Percentiles rank a stretch among this genome's conserved stretches.
Evolutionary conservation across 345 rosid species (phyloP).

Genomic region (Microthlaspi erraticum): DNA sequence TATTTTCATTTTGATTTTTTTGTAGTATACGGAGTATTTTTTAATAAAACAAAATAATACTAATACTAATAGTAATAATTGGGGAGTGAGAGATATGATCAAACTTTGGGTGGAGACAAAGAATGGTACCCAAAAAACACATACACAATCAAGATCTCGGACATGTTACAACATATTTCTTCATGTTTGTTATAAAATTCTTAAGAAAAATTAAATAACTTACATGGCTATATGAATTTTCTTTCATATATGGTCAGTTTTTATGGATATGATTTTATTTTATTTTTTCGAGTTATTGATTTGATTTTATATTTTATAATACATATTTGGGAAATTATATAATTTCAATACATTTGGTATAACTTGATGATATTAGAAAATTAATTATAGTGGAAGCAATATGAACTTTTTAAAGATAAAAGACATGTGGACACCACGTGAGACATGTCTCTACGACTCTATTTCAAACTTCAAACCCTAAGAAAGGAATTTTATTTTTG

Average conservation of each 20-base stretch:
- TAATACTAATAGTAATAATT: slow-evolving; percentile 32
- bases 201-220: too few species aligned
- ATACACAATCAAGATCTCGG: slow-evolving; percentile 41
- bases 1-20: neutral
- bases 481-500: slow-evolving; percentile 40
- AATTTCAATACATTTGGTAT: neutral
- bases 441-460: slow-evolving; percentile 42
- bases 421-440: slow-evolving; percentile 48
- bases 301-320: neutral
- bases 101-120: slow-evolving; percentile 46
- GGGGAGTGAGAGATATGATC: slow-evolving; percentile 36
- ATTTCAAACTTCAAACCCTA: slow-evolving; percentile 43
- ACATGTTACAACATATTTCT: slow-evolving; percentile 43
- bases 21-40: neutral
- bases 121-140: slow-evolving; percentile 41
- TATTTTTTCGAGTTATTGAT: neutral
- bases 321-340: neutral
- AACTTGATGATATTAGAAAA: slow-evolving; percentile 20
- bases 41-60: slow-evolving; percentile 27
- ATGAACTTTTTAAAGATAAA: slow-evolving; percentile 34
- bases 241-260: too few species aligned
- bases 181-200: neutral
- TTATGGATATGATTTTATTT: neutral
- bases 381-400: slow-evolving; percentile 30
- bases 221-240: too few species aligned